Evolutionary conservation across 2,329 filamentous ascomycete genomes (phyloP).

Genomic region (Cadophora sp.): DNA sequence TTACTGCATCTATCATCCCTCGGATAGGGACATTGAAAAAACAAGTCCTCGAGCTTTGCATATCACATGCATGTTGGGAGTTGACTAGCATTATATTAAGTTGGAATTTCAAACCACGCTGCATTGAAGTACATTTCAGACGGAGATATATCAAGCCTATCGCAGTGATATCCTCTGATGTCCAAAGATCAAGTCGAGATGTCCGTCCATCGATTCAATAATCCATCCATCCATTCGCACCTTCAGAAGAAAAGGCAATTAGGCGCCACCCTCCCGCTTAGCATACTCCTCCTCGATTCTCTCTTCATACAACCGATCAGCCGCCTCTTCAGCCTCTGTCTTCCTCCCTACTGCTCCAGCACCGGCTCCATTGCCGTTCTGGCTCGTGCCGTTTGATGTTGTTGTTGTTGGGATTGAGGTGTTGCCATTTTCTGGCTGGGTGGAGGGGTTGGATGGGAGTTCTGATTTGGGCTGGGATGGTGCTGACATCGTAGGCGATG

Average conservation of each 20-base stretch:
- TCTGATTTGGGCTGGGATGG: neutral
- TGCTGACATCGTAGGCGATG: neutral
- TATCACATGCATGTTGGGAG: slow-evolving; percentile 6
- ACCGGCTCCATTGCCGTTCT: neutral
- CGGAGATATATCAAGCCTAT: slow-evolving; percentile 18
- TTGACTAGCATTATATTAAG: neutral
- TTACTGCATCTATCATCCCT: neutral
- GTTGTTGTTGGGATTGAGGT: neutral
- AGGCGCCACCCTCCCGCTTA: slow-evolving; percentile 65
- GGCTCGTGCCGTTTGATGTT: neutral
- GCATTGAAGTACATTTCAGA: neutral
- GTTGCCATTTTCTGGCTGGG: slow-evolving; percentile 1
- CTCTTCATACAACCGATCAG: slow-evolving; percentile 56
- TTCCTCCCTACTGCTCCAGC: neutral
- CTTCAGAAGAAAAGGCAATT: neutral
- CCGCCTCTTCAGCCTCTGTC: slow-evolving; percentile 21
- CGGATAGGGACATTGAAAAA: neutral
- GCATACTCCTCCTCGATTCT: slow-evolving; percentile 68
- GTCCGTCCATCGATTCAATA: neutral
- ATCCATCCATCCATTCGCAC: neutral
- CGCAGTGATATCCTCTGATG: slow-evolving; percentile 18
- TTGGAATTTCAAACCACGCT: neutral
- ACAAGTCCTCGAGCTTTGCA: slow-evolving; percentile 6
- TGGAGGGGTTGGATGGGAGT: slow-evolving; percentile 4
- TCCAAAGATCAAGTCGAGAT: slow-evolving; percentile 1